Conservation (phyloP, 495 filamentous ascomycete species). For the Aspergillus sparsus region DNA sequence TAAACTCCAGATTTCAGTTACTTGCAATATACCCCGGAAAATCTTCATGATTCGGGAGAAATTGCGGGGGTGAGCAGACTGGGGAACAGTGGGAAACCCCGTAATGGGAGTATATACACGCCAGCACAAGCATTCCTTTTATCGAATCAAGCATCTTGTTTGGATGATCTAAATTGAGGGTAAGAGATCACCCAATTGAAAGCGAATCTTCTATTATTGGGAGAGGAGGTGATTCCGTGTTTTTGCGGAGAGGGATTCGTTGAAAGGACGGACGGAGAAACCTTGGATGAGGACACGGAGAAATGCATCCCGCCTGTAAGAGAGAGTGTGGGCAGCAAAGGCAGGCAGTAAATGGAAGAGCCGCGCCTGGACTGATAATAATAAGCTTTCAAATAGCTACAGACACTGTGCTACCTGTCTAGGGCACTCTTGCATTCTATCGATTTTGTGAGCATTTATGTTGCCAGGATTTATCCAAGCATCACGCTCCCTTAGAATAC, state of each 20-base stretch:
- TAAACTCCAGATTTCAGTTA: not conserved
- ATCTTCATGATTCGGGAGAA: conserved; percentile 20
- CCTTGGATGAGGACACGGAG: conserved; percentile 16
- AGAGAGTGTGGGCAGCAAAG: not conserved
- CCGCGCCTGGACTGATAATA: too few species aligned
- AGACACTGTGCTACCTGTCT: too few species aligned
- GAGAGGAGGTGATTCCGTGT: conserved; percentile 2
- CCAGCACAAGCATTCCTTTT: conserved; percentile 9
- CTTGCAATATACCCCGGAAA: conserved; percentile 13
- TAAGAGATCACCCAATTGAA: conserved; percentile 4
- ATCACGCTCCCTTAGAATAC: too few species aligned
- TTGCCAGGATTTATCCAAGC: too few species aligned
- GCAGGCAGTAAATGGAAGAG: too few species aligned
- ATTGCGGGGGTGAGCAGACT: conserved; percentile 19
- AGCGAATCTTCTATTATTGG: not conserved
- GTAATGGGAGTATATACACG: not conserved
- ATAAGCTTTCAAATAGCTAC: too few species aligned
- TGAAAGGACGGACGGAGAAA: conserved; percentile 24
- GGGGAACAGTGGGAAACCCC: not conserved
- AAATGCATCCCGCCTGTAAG: conserved; percentile 31
- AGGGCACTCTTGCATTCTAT: too few species aligned
- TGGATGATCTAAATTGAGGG: not conserved
- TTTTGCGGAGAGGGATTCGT: conserved; percentile 1
- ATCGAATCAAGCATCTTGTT: conserved; percentile 16
- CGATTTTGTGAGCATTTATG: too few species aligned